Evolutionary conservation across 2,329 filamentous ascomycete genomes (phyloP).

Genomic region (Botrytis fabae): DNA sequence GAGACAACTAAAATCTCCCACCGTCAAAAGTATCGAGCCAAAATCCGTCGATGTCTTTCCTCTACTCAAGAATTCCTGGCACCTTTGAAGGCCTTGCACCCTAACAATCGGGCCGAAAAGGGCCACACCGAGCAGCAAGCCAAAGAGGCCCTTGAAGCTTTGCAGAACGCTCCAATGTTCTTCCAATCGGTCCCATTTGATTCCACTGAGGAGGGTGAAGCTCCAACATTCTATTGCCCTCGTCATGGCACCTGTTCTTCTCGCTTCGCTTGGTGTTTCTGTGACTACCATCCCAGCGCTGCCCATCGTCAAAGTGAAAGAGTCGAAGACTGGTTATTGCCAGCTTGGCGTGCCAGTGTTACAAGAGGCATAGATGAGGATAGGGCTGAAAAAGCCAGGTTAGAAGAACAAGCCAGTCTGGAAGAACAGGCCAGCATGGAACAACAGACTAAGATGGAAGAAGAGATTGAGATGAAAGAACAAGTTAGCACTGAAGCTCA

Average conservation of each 20-base stretch:
- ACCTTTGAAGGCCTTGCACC: slow-evolving; percentile 9
- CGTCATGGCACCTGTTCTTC: not conserved
- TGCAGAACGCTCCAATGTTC: not conserved
- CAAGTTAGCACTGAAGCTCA: not conserved
- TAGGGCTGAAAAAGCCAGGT: not conserved
- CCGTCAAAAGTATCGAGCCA: not conserved
- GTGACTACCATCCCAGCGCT: not conserved
- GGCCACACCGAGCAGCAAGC: not conserved
- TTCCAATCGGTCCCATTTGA: slow-evolving; percentile 6
- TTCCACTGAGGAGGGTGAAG: not conserved
- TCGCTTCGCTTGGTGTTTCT: not conserved
- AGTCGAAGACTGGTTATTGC: not conserved
- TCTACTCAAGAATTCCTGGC: slow-evolving; percentile 13
- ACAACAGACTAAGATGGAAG: not conserved
- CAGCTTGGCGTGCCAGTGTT: not conserved
- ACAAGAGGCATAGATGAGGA: not conserved
- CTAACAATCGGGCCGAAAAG: slow-evolving; percentile 12
- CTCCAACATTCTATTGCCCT: not conserved
- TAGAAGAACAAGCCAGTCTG: not conserved
- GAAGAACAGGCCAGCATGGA: not conserved
- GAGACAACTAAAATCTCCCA: not conserved
- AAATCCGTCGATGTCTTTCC: not conserved
- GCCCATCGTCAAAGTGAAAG: not conserved
- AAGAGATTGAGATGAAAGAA: not conserved
- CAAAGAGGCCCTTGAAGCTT: not conserved